Evolutionary conservation across 805 yeast species (phyloP), one percentile per base, ranked within the genome.

Genomic region (Maudiozyma barnettii): DNA sequence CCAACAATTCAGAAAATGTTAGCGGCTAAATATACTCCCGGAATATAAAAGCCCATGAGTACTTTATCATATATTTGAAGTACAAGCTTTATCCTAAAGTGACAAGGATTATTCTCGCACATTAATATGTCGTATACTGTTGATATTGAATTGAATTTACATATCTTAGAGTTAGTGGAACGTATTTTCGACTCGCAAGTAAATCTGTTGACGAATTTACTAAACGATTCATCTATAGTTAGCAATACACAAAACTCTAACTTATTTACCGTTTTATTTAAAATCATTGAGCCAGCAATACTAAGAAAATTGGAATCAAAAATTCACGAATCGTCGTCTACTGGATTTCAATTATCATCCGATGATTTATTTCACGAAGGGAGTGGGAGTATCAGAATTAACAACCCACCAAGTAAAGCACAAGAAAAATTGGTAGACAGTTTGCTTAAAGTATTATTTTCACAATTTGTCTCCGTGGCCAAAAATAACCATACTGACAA

Each of bases 371-470:
- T 56, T n/a, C 41, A 50, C 7, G 54, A 54, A 18, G 60, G 58
- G 1, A 56, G 53, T 38, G 59, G 60, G 3, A 49, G 54, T 31
- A 46, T 52, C 18, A 53, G 52, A 41, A 51, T 58, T 19, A 45
- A 49, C 26, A 49, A 49, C 16, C 53, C 52, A 5, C 58, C 59
- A 5, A 54, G 59, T 2, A 50, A 48, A n/a, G 58, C 60, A 6
- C 61, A 57, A 30, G 50, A 38, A 9, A 54, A 53, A n/a, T 49
- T 58, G 8, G 48, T 58, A 16, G 51, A 51, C 36, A 56, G 57
- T 45, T 39, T 58, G 7, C 44, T 53, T n/a, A 57, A 56, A 39
- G 63, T 58, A 7, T 45, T 57, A 3, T 56, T 55, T 19, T 55
- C 57, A 45, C 61, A 58, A 46, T 41, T 51, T 21, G 18, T 14